Conservation (phyloP, 2,329 filamentous ascomycete species). For the Xylariaceae sp. region DNA sequence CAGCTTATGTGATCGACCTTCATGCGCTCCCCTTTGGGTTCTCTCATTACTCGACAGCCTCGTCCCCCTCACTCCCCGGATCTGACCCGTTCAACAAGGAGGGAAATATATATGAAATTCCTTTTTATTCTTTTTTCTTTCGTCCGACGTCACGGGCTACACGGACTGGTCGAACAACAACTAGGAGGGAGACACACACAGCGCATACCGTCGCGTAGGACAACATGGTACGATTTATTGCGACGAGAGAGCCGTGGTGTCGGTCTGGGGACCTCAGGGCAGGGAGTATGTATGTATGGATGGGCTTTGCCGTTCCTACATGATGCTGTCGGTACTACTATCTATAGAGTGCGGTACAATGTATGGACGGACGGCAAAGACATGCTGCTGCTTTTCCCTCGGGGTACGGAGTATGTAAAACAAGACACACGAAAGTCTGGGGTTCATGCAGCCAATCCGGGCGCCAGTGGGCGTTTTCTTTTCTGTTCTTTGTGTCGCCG, state of each 20-base stretch:
- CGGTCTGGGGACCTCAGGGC: background rate
- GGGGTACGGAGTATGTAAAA: background rate
- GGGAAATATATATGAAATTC: background rate
- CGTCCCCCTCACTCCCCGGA: background rate
- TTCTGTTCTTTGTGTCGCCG: constrained; percentile 16
- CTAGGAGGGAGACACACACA: background rate
- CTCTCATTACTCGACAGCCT: background rate
- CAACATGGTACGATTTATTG: constrained; percentile 3
- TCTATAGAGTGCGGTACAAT: too few species aligned
- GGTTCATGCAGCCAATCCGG: constrained; percentile 30
- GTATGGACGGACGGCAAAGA: constrained; percentile 10
- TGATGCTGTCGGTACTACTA: background rate
- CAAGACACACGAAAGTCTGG: constrained; percentile 17
- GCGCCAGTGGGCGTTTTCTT: constrained; percentile 18
- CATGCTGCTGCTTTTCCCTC: background rate
- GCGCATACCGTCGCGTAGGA: background rate
- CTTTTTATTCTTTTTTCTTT: background rate
- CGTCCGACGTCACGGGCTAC: background rate
- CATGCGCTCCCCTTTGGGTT: background rate
- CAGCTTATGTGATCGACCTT: background rate
- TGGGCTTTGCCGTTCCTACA: constrained; percentile 1
- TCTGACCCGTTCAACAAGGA: background rate
- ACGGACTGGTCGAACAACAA: too few species aligned
- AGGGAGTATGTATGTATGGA: background rate
- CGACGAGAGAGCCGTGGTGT: constrained; percentile 3